Percentiles rank a stretch among this genome's conserved stretches.
phyloP scores from a whole-genome alignment of 1,284 basidiomycete genomes.

The Gastroboletus turbinatus region DNA sequence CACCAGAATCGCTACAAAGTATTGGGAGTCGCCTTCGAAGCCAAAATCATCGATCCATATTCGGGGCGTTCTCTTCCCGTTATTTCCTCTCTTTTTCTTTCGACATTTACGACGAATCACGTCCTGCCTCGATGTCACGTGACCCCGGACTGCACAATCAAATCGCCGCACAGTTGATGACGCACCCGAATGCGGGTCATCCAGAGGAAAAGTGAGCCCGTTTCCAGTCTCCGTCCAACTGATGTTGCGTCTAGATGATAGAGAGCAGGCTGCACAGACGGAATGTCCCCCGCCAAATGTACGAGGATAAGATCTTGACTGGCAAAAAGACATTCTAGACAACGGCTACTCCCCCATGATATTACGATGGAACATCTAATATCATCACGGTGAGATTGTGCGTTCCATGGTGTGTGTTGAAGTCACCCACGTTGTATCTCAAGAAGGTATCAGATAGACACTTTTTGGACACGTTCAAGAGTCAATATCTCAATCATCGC shows the following conservation, averaged over 20 bases:
- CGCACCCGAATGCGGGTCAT: slow-evolving; percentile 16
- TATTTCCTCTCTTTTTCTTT: slow-evolving; percentile 27
- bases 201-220: slow-evolving; percentile 15
- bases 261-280: neutral
- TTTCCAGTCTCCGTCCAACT: neutral
- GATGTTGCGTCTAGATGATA: neutral
- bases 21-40: slow-evolving; percentile 1
- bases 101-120: slow-evolving; percentile 12
- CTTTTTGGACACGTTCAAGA: neutral
- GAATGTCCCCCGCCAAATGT: slow-evolving; percentile 21
- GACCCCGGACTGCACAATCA: neutral
- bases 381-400: neutral
- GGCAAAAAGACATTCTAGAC: slow-evolving; percentile 12
- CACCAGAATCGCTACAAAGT: slow-evolving; percentile 6
- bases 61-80: slow-evolving; percentile 12
- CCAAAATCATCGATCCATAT: slow-evolving; percentile 15
- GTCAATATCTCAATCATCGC: neutral
- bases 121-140: slow-evolving; percentile 4
- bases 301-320: slow-evolving; percentile 8
- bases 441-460: neutral
- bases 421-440: neutral
- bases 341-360: slow-evolving; percentile 18
- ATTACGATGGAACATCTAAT: neutral
- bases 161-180: slow-evolving; percentile 2
- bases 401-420: neutral